phyloP scores from a whole-genome alignment of 1,284 basidiomycete species.

The Trichosporon inkin region DNA sequence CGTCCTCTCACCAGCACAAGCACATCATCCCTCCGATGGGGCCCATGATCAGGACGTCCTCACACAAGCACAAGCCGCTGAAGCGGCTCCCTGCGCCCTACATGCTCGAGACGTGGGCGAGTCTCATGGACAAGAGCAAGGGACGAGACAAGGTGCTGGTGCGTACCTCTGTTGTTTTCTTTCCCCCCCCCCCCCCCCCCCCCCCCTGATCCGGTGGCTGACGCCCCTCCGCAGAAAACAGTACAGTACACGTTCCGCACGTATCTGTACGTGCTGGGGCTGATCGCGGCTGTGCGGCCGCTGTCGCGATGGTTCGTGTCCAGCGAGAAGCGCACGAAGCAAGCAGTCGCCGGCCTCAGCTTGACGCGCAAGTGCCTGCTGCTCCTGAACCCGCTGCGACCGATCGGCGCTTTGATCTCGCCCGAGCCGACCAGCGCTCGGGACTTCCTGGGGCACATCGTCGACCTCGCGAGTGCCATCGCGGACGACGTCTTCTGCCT shows the following conservation, averaged over 20 bases:
- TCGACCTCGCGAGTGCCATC: conserved; percentile 39
- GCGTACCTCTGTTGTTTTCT: conserved; percentile 15
- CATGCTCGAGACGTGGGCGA: conserved; percentile 33
- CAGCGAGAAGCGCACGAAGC: conserved; percentile 34
- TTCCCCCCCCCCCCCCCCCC: no score
- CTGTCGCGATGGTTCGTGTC: conserved; percentile 36
- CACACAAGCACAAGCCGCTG: background rate
- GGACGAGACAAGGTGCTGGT: conserved; percentile 47
- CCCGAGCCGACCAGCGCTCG: conserved; percentile 41
- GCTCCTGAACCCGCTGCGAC: conserved; percentile 44
- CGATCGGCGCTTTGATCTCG: conserved; percentile 39
- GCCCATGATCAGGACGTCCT: background rate
- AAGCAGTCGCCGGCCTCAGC: conserved; percentile 35
- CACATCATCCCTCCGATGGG: conserved; percentile 9
- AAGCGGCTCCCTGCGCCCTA: conserved; percentile 18
- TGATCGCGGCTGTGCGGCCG: conserved; percentile 37
- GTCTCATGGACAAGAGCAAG: conserved; percentile 42
- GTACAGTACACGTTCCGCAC: conserved; percentile 43
- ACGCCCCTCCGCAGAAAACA: conserved; percentile 43
- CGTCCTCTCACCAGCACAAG: background rate
- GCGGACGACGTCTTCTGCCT: conserved; percentile 45
- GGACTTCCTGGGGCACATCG: conserved; percentile 35
- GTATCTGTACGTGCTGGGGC: conserved; percentile 42
- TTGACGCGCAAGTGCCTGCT: conserved; percentile 47
- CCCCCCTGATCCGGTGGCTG: background rate